Base-by-base conservation (phyloP, 2,329 filamentous ascomycete species). In the Graphilbum fragrans region DNA sequence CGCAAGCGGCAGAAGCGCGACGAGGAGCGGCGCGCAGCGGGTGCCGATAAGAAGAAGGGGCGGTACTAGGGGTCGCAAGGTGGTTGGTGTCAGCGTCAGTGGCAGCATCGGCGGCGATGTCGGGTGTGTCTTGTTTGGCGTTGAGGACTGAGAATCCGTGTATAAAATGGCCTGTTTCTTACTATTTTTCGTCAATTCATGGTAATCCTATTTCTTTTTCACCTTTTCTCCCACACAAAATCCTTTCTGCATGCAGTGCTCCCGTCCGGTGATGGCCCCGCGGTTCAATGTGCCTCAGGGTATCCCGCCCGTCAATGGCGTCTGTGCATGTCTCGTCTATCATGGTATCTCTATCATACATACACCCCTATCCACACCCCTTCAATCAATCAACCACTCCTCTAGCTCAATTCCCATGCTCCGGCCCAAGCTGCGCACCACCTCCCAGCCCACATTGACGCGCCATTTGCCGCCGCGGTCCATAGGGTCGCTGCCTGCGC, bases 1-100 rank as follows among this genome's bases (percentile, higher is more conserved):
- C 74, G 86, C 49, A 96, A 96, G 72, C 75, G 87, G 57, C 74
- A 88, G 58, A 93, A 88, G 72, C 77, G 83, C 49, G 88, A 94
- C 52, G 80, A 86, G 59, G 86, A 94, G 61, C 78, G 79, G 58
- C 71, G 72, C 53, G 72, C 44, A 7, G 49, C 49, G 12, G 35
- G 11, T 21, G 44, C 47, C 9, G 55, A 76, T 48, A 80, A 81
- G 67, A 74, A 65, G 60, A 77, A 69, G 58, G 69, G 71, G 51
- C 61, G 63, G 50, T 69, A 68, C 43, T 72, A 61, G 29, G 29
- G 29, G 29, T n/a, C n/a, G n/a, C n/a, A n/a, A n/a, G n/a, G n/a
- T n/a, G n/a, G n/a, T n/a, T n/a, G n/a, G n/a, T n/a, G n/a, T n/a
- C n/a, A n/a, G n/a, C n/a, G n/a, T n/a, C n/a, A n/a, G n/a, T n/a